Conservation (phyloP, 257 asterid species). For the Solanum peruvianum region DNA sequence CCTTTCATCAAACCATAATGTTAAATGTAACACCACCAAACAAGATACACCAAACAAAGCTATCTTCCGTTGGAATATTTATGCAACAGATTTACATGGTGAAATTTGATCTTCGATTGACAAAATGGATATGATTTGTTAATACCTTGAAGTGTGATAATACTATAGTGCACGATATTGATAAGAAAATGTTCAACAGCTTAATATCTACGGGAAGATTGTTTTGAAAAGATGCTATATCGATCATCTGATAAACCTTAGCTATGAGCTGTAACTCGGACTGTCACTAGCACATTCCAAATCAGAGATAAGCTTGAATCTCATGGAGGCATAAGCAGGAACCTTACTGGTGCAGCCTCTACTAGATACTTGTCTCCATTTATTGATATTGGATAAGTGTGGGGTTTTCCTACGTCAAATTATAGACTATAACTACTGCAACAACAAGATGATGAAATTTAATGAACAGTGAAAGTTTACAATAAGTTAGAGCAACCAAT, state of each 20-base stretch:
- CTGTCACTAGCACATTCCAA: neutral
- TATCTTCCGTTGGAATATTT: neutral
- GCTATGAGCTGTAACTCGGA: neutral
- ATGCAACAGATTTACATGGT: neutral
- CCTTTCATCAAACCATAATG: neutral
- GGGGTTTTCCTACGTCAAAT: neutral
- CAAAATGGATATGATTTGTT: neutral
- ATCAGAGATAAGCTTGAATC: neutral
- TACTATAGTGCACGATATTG: neutral
- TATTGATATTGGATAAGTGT: neutral
- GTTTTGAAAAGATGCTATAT: neutral
- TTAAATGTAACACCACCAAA: neutral
- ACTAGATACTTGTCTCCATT: neutral
- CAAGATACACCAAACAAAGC: neutral
- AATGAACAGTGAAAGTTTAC: neutral
- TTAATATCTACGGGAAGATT: neutral
- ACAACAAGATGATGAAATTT: neutral
- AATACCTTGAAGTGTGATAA: neutral
- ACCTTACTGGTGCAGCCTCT: neutral
- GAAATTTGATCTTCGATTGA: neutral
- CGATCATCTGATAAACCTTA: neutral
- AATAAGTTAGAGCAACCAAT: neutral
- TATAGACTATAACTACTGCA: neutral
- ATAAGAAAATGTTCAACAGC: neutral
- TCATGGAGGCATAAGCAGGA: neutral